These are phyloP conservation scores for Darksidea phi DNA, from an alignment of 495 filamentous ascomycete species.

Conservation along the genomic window DNA sequence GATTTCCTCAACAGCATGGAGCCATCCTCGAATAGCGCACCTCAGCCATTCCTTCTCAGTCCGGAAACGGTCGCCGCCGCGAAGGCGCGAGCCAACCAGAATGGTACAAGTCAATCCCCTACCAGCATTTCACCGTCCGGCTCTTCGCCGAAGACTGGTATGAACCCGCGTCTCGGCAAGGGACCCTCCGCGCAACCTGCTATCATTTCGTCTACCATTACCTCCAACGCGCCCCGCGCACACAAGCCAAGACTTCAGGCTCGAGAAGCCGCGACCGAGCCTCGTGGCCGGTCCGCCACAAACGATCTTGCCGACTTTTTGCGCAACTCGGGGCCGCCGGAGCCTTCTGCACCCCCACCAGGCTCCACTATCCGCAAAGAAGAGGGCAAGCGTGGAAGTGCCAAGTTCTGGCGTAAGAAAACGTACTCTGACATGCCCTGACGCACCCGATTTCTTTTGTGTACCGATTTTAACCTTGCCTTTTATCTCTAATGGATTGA, in stretches of 20 bases:
- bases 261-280: slow-evolving; percentile 12
- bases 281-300: slow-evolving; percentile 50
- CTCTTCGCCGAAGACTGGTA: slow-evolving; percentile 8
- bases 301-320: slow-evolving; percentile 80
- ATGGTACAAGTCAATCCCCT: not conserved
- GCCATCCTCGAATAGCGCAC: slow-evolving; percentile 55
- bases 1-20: slow-evolving; percentile 86
- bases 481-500: not conserved
- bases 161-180: slow-evolving; percentile 1
- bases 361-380: slow-evolving; percentile 20
- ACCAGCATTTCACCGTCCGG: not conserved
- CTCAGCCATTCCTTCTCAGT: slow-evolving; percentile 46
- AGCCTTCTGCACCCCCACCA: slow-evolving; percentile 18
- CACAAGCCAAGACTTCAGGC: slow-evolving; percentile 25
- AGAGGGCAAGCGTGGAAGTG: slow-evolving; percentile 12
- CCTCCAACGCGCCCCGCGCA: slow-evolving; percentile 13
- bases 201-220: slow-evolving; percentile 7
- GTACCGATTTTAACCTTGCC: not conserved
- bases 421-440: slow-evolving; percentile 20
- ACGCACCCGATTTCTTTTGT: slow-evolving; percentile 6
- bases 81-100: slow-evolving; percentile 8
- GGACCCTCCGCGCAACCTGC: slow-evolving; percentile 2
- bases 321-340: slow-evolving; percentile 70
- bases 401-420: slow-evolving; percentile 34
- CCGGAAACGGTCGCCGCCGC: slow-evolving; percentile 17